Evolutionary conservation across 2,329 filamentous ascomycete genomes (phyloP), one percentile per base, ranked within the genome.

Genomic region (Botrytis elliptica): DNA sequence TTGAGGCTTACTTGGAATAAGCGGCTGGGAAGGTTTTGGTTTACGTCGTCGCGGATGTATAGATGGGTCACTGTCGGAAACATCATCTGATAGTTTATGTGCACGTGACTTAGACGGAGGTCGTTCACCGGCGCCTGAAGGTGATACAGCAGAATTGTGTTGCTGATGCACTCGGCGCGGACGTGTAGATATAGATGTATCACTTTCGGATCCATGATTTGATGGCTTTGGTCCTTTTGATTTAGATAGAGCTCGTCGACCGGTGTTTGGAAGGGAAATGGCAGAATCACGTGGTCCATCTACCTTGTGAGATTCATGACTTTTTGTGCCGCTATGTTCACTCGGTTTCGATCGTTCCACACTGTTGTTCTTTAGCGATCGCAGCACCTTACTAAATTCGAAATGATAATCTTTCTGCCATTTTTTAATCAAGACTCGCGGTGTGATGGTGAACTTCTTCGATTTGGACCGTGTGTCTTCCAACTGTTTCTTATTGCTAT

Each of bases 401-500:
- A 65, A 65, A 46, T 29, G 4, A 65, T 46, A 65, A 20, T 65
- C 20, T 42, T 65, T 46, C n/a, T 65, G 63, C 63, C 63, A 65
- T 46, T 14, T 25, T 36, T 22, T 3, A 9, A 65, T 46, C 29
- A 46, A 44, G 4, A 22, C 10, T 20, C 29, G 18, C n/a, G 63
- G 63, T 14, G 18, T 65, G 18, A 33, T 14, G 38, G 8, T n/a
- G 18, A 10, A 4, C n/a, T 14, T 38, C 2, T 4, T 29, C 7
- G 16, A 44, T 64, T 20, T 29, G 7, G 25, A 4, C 18, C 29
- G 63, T n/a, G 12, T 36, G 3, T 3, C 40, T 6, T 65, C n/a
- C 2, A 65, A 20, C n/a, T 33, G 18, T 33, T 14, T n/a, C n/a
- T n/a, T n/a, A n/a, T n/a, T n/a, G n/a, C n/a, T 9, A 2, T 33